These are phyloP conservation scores for Trichocomaceae sp. DNA, from an alignment of 2,329 filamentous ascomycete genomes.

Conservation along the genomic window DNA sequence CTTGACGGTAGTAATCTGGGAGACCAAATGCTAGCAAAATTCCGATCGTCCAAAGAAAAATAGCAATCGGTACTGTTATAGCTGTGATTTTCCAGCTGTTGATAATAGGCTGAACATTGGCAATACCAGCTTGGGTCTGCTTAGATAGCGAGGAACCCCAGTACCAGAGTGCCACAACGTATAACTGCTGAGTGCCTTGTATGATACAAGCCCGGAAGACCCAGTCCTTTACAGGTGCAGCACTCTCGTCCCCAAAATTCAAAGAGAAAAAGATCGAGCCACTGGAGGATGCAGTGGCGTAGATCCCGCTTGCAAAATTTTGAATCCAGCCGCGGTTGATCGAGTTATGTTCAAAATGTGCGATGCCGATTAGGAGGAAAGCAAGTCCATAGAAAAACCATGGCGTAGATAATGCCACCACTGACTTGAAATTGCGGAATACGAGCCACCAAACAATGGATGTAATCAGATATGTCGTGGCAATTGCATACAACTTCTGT, in stretches of 20 bases:
- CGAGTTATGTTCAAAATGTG: constrained; percentile 46
- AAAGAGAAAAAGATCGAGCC: constrained; percentile 61
- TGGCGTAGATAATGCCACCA: constrained; percentile 53
- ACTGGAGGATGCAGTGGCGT: constrained; percentile 56
- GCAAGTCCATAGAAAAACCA: constrained; percentile 59
- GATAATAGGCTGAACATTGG: constrained; percentile 33
- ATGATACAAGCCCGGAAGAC: constrained; percentile 61
- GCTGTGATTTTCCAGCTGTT: constrained; percentile 45
- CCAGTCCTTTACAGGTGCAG: constrained; percentile 57
- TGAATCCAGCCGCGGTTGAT: constrained; percentile 49
- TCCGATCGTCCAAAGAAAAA: constrained; percentile 53
- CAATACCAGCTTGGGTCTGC: constrained; percentile 35
- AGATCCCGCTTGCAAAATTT: constrained; percentile 55
- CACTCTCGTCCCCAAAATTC: constrained; percentile 60
- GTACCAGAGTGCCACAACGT: constrained; percentile 59
- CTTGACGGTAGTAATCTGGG: constrained; percentile 60
- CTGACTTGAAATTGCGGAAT: constrained; percentile 53
- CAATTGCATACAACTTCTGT: constrained; percentile 54
- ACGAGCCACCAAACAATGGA: constrained; percentile 58
- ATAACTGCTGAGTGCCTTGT: constrained; percentile 61
- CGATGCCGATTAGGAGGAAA: constrained; percentile 58
- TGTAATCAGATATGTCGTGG: constrained; percentile 52
- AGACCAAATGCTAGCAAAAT: constrained; percentile 54
- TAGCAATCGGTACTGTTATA: constrained; percentile 52
- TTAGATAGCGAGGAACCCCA: constrained; percentile 47